Conservation (phyloP, 306 rosid species). For the Castanea sativa region DNA sequence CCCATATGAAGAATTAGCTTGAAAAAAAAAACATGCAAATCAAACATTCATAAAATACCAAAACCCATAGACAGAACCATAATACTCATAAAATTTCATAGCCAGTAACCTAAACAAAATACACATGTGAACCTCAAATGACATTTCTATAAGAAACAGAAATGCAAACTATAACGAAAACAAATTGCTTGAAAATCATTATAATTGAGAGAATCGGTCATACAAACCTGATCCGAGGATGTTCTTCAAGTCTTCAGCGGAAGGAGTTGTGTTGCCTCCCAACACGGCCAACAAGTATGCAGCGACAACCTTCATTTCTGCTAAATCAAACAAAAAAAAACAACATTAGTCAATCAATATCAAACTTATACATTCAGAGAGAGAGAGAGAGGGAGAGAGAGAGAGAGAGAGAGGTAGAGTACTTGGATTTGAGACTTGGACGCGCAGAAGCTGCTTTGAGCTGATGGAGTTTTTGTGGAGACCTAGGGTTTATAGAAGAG, state of each 20-base stretch:
- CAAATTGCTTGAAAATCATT: neutral
- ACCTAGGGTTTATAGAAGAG: constrained; percentile 14
- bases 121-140: neutral
- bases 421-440: constrained; percentile 4
- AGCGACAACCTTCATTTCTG: constrained; percentile 74
- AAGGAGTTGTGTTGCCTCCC: constrained; percentile 65
- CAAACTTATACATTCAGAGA: neutral
- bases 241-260: constrained; percentile 46
- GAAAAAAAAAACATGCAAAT: too few relatives aligned
- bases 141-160: neutral
- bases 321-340: constrained; percentile 3
- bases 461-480: neutral
- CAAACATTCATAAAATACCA: too few relatives aligned
- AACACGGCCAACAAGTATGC: constrained; percentile 73
- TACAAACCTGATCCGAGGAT: constrained; percentile 52
- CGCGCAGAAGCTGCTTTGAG: neutral
- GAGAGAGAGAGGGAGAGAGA: neutral
- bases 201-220: too few relatives aligned
- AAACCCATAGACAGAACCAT: neutral
- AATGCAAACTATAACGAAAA: neutral
- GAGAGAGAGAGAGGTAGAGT: neutral
- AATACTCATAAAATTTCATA: neutral
- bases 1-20: neutral
- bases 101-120: neutral
- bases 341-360: neutral